Evolutionary conservation across 768 basidiomycete genomes (phyloP).

Genomic region (Termitomyces eurrhizus): DNA sequence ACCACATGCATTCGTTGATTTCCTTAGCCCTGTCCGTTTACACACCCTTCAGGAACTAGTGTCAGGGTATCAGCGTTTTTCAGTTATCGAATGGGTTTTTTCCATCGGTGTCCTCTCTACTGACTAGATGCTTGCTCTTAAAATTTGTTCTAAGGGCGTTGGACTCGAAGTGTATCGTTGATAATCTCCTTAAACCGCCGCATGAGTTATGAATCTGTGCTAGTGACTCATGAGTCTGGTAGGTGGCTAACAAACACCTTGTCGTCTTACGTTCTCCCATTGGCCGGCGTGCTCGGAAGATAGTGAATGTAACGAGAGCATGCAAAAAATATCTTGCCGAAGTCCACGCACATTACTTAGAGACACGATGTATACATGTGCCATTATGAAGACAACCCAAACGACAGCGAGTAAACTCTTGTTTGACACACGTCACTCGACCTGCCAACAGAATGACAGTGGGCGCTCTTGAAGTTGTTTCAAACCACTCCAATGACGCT

Average conservation of each 20-base stretch:
- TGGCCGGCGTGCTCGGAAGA: not conserved
- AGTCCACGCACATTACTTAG: too few species aligned
- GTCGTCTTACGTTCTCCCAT: not conserved
- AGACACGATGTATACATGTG: not conserved
- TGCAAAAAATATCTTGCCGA: not conserved
- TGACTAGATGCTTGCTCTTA: too few species aligned
- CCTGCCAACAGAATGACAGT: not conserved
- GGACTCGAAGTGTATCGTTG: too few species aligned
- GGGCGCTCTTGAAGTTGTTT: not conserved
- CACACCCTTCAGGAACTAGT: not conserved
- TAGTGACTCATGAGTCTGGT: too few species aligned
- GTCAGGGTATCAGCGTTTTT: not conserved
- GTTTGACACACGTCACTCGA: not conserved
- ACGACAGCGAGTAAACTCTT: not conserved
- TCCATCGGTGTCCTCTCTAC: too few species aligned
- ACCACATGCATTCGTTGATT: not conserved
- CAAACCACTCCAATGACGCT: not conserved
- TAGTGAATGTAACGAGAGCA: not conserved
- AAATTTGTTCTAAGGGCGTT: too few species aligned
- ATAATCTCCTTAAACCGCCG: not conserved
- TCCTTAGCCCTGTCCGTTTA: not conserved
- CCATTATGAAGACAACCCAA: not conserved
- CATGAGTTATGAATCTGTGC: too few species aligned
- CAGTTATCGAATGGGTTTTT: too few species aligned
- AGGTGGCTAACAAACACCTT: not conserved